phyloP scores from a whole-genome alignment of 768 basidiomycete genomes.

The Mycena maculata region DNA sequence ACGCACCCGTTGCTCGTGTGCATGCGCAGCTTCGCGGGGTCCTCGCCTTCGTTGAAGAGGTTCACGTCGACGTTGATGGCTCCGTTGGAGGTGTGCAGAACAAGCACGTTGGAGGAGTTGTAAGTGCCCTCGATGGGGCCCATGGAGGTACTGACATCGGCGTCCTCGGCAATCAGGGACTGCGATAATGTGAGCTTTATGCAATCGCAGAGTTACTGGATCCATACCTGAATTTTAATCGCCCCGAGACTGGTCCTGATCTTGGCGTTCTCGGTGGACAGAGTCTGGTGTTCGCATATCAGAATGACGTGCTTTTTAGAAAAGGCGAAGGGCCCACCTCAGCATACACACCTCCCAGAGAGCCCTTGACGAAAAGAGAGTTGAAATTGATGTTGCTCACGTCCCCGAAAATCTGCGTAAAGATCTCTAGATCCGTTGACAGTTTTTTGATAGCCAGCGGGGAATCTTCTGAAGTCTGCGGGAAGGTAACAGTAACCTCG shows the following conservation, averaged over 20 bases:
- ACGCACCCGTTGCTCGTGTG: slow-evolving; percentile 27
- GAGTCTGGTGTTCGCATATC: slow-evolving; percentile 2
- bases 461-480: slow-evolving; percentile 3
- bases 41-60: slow-evolving; percentile 11
- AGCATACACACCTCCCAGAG: background rate
- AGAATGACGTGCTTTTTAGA: background rate
- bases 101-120: slow-evolving; percentile 22
- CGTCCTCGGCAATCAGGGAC: slow-evolving; percentile 8
- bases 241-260: slow-evolving; percentile 2
- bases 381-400: slow-evolving; percentile 18
- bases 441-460: slow-evolving; percentile 13
- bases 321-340: slow-evolving; percentile 3
- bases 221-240: slow-evolving; percentile 10
- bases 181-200: background rate
- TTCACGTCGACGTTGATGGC: slow-evolving; percentile 28
- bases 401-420: slow-evolving; percentile 21
- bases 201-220: too few relatives aligned
- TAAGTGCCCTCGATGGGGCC: slow-evolving; percentile 28
- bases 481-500: slow-evolving; percentile 25
- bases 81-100: slow-evolving; percentile 16
- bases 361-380: slow-evolving; percentile 1
- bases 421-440: slow-evolving; percentile 23
- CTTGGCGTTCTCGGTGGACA: background rate
- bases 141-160: background rate
- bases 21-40: slow-evolving; percentile 13